Conservation (phyloP, 805 yeast genomes). For the Candida anglica region DNA sequence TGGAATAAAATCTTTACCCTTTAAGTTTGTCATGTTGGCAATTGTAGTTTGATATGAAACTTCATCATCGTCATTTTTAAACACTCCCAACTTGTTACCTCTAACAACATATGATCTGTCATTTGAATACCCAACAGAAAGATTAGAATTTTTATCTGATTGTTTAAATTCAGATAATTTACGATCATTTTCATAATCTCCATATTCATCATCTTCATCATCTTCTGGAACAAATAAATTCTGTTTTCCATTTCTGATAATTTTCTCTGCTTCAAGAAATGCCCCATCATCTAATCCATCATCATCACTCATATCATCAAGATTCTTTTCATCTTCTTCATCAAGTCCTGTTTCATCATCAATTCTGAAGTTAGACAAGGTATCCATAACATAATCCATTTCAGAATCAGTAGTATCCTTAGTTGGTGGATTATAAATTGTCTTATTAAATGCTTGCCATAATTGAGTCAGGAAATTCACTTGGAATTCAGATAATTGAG, state of each 20-base stretch:
- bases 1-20: conserved; percentile 52
- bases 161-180: conserved; percentile 15
- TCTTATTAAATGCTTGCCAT: conserved; percentile 58
- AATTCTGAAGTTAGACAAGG: conserved; percentile 40
- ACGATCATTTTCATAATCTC: conserved; percentile 34
- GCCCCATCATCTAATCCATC: conserved; percentile 5
- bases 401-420: conserved; percentile 35
- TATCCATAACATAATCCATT: conserved; percentile 52
- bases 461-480: conserved; percentile 44
- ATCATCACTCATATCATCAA: conserved; percentile 22
- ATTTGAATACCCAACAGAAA: conserved; percentile 67
- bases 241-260: conserved; percentile 2
- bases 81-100: conserved; percentile 78
- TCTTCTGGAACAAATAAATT: conserved; percentile 10
- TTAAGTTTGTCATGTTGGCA: conserved; percentile 47
- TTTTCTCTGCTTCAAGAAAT: background rate
- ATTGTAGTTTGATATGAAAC: conserved; percentile 68
- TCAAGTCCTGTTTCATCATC: conserved; percentile 26
- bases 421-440: conserved; percentile 46
- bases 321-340: conserved; percentile 17
- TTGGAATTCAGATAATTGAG: conserved; percentile 57
- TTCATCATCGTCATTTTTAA: conserved; percentile 51
- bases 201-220: conserved; percentile 26
- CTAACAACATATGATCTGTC: conserved; percentile 77
- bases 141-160: conserved; percentile 51